Percentiles rank a stretch among this genome's conserved stretches.
These are phyloP conservation scores for Xerocomus minutiporus DNA, from an alignment of 1,284 basidiomycete genomes.

Conservation along the genomic window DNA sequence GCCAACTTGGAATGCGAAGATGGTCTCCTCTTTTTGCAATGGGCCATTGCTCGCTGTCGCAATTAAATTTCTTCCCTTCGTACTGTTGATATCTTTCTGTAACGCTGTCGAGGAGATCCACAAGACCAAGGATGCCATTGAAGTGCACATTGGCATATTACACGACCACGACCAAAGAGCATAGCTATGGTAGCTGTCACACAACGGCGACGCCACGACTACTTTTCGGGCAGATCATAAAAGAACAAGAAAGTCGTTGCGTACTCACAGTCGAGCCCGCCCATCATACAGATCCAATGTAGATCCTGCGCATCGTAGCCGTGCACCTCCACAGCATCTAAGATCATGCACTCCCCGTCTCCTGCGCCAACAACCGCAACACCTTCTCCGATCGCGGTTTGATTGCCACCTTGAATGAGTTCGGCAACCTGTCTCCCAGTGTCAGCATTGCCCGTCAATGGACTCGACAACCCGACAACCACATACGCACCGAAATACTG, in stretches of 20 bases:
- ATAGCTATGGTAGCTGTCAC: background rate
- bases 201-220: background rate
- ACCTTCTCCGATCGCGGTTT: constrained; percentile 46
- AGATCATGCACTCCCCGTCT: background rate
- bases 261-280: background rate
- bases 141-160: background rate
- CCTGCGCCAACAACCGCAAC: constrained; percentile 40
- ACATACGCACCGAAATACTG: constrained; percentile 39
- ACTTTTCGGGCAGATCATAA: background rate
- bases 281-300: background rate
- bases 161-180: background rate
- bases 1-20: too few species aligned
- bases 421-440: constrained; percentile 38
- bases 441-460: constrained; percentile 1
- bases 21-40: too few species aligned
- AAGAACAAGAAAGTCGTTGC: background rate
- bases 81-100: too few species aligned
- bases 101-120: background rate
- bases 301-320: background rate
- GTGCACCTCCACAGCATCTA: background rate
- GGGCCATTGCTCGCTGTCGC: too few species aligned
- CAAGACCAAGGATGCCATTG: background rate
- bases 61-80: too few species aligned
- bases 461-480: constrained; percentile 15
- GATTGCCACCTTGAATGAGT: constrained; percentile 44